Base-by-base conservation (phyloP, 192 early-diverging fungal genomes). In the Podila minutissima region DNA sequence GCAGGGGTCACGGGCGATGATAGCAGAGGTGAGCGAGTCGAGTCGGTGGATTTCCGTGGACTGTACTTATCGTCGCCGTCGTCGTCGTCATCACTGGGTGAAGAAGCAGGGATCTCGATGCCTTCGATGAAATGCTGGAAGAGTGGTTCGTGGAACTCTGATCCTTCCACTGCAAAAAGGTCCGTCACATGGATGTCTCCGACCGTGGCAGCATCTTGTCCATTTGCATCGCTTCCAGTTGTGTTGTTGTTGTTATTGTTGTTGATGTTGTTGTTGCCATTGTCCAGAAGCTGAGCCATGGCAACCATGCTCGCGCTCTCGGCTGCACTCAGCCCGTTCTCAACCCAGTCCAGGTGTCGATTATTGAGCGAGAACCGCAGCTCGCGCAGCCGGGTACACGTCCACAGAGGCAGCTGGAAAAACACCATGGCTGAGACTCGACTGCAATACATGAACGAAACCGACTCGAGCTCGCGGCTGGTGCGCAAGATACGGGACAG, bases 371-470 rank as follows among this genome's bases (percentile, higher is more conserved):
- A 75, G 53, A 75, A 75, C 28, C 51, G 9, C 20, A 75, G 59
- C 28, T 69, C 66, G 7, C 68, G 12, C 33, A 75, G 31, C 0
- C 13, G 33, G 2, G 55, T 28, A 37, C 74, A 75, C 38, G 20
- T 64, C 74, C 74, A 75, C 6, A 64, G n/a, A 10, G 53, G 66
- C 3, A 7, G 49, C 19, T 75, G 74, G 46, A 75, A 75, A 60
- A 75, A 75, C 15, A 75, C 67, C 13, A 20, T 32, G 37, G 38
- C 66, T 1, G 66, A 48, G 51, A 75, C 51, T 15, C 74, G 59
- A 69, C 62, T 35, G 37, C 74, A 75, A 33, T 55, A 75, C 51
- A 75, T 22, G 53, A 75, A 69, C 37, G 66, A 63, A 10, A 75
- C 48, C 2, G 67, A 29, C 31, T 53, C 33, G 28, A 75, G 74